phyloP scores from a whole-genome alignment of 208 protist species.

The Acanthamoeba lenticulata region DNA sequence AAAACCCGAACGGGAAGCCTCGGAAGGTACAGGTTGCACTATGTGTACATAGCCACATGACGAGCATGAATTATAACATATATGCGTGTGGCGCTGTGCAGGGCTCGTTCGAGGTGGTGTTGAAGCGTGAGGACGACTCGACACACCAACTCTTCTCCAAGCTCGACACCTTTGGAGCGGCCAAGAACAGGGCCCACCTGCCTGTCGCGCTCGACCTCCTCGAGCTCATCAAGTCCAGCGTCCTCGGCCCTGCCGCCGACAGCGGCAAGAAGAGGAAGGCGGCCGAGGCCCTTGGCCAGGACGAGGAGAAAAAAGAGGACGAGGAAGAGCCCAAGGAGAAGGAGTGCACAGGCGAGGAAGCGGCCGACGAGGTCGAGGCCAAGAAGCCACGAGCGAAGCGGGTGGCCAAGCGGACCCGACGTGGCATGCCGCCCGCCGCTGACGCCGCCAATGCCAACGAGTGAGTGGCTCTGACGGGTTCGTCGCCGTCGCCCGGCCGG shows the following conservation, averaged over 20 bases:
- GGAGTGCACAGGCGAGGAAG: background rate
- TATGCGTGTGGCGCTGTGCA: background rate
- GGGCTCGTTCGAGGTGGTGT: background rate
- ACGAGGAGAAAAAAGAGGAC: background rate
- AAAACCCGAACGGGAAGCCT: constrained; percentile 3
- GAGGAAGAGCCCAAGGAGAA: background rate
- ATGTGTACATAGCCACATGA: background rate
- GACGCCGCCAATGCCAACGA: background rate
- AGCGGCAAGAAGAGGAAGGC: background rate
- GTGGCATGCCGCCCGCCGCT: background rate
- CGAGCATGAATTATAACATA: background rate
- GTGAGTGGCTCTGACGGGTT: background rate
- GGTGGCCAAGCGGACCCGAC: background rate
- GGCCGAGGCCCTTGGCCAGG: background rate
- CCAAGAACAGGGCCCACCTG: constrained; percentile 16
- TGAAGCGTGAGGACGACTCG: background rate
- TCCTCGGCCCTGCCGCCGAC: background rate
- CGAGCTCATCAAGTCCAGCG: background rate
- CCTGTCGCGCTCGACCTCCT: background rate
- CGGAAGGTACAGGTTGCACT: background rate
- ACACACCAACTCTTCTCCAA: background rate
- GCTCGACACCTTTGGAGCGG: background rate
- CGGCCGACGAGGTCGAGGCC: background rate
- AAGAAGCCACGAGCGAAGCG: background rate
- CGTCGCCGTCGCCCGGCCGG: too few relatives aligned